A percentile compares a stretch with the other conserved stretches of the same genome.
Evolutionary conservation across 495 filamentous ascomycete species (phyloP).

Genomic region (Penicillium malachiteum): DNA sequence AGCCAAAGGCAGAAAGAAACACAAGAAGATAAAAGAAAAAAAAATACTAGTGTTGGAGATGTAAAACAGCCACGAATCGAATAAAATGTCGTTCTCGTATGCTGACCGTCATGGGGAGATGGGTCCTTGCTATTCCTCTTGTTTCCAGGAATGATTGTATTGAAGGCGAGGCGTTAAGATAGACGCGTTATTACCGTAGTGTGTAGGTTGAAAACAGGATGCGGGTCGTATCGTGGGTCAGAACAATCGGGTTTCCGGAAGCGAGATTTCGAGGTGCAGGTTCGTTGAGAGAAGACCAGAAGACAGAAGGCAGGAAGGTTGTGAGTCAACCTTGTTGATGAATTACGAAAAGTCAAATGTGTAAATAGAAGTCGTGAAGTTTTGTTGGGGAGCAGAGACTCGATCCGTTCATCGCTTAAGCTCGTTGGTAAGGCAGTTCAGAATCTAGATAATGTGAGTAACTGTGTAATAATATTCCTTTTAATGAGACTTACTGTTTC

Average conservation of each 20-base stretch:
- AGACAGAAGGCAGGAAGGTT: constrained; percentile 9
- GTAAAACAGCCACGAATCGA: constrained; percentile 18
- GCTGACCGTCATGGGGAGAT: constrained; percentile 5
- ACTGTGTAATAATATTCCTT: no score
- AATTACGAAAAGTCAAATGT: constrained; percentile 11
- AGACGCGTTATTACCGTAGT: constrained; percentile 11
- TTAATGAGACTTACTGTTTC: constrained; percentile 50
- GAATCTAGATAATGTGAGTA: constrained; percentile 31
- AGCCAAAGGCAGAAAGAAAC: constrained; percentile 8
- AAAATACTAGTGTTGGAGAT: constrained; percentile 10
- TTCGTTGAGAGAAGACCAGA: neutral
- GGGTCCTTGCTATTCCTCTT: constrained; percentile 3
- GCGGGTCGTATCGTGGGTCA: constrained; percentile 9
- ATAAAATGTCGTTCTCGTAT: constrained; percentile 15
- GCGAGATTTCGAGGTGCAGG: neutral
- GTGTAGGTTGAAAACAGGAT: constrained; percentile 5
- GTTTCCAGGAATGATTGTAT: constrained; percentile 7
- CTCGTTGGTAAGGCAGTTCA: constrained; percentile 44
- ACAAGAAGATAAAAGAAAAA: constrained; percentile 7
- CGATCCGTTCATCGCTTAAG: constrained; percentile 38
- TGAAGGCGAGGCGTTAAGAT: constrained; percentile 12
- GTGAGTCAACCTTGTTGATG: constrained; percentile 10
- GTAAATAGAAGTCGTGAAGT: constrained; percentile 26
- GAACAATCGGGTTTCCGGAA: neutral
- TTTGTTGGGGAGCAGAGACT: constrained; percentile 12